Percentiles rank a stretch among this genome's conserved stretches.
Evolutionary conservation across 768 basidiomycete genomes (phyloP).

Genomic region (Lyophyllum decastes): DNA sequence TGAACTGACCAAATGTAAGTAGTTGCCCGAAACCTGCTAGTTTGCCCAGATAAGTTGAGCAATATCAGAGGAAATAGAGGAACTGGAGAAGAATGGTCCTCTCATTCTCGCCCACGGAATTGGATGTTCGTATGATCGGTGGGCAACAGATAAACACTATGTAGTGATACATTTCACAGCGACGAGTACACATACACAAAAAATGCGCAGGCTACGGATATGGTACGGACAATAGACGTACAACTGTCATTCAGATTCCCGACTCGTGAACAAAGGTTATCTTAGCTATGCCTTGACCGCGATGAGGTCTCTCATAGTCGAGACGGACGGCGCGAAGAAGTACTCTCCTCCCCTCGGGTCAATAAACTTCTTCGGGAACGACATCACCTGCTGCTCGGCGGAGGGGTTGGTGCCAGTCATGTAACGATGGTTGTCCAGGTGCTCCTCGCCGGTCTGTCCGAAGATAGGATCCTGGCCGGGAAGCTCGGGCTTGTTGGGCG

Average conservation of each 20-base stretch:
- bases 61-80: too few species aligned
- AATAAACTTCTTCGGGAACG: constrained; percentile 12
- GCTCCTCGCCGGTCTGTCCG: constrained; percentile 13
- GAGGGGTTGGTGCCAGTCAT: constrained; percentile 15
- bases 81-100: too few species aligned
- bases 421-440: constrained; percentile 3
- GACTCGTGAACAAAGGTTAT: background rate
- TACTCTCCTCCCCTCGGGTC: constrained; percentile 25
- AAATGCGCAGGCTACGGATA: background rate
- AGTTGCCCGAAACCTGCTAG: too few species aligned
- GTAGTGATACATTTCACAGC: background rate
- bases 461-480: constrained; percentile 17
- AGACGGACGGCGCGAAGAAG: constrained; percentile 25
- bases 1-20: too few species aligned
- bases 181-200: background rate
- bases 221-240: background rate
- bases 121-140: background rate
- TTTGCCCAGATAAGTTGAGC: too few species aligned
- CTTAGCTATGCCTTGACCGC: background rate
- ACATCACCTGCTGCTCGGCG: constrained; percentile 3
- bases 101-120: too few species aligned
- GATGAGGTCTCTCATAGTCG: constrained; percentile 13
- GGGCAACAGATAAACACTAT: background rate
- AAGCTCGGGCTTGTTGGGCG: constrained; percentile 11
- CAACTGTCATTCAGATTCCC: too few species aligned